phyloP scores from a whole-genome alignment of 192 early-diverging fungal species.

The Gonapodya prolifera region DNA sequence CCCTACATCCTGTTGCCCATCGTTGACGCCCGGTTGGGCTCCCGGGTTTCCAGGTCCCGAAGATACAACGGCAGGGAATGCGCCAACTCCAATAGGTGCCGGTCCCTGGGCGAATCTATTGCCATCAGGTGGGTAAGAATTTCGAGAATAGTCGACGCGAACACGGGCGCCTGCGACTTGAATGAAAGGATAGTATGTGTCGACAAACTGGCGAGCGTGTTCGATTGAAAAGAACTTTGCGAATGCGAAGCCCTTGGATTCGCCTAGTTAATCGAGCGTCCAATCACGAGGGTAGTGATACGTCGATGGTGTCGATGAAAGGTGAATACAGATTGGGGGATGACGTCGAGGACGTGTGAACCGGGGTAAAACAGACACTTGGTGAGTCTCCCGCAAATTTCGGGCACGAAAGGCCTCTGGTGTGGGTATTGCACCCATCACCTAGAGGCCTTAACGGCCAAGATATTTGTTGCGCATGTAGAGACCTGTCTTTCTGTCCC shows the following conservation, averaged over 20 bases:
- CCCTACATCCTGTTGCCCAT: conserved; percentile 43
- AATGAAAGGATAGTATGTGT: background rate
- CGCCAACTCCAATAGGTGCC: background rate
- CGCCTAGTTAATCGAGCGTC: too few species aligned
- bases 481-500: background rate
- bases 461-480: background rate
- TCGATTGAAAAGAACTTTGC: conserved; percentile 1
- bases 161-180: background rate
- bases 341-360: background rate
- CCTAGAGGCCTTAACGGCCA: background rate
- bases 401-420: background rate
- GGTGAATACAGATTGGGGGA: background rate
- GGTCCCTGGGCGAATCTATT: background rate
- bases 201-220: background rate
- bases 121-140: background rate
- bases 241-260: conserved; percentile 2
- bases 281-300: background rate
- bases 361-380: background rate
- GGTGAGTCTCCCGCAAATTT: background rate
- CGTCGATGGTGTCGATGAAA: background rate
- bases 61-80: background rate
- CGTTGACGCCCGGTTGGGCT: conserved; percentile 26
- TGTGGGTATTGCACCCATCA: background rate
- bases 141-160: background rate
- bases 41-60: background rate